Conservation (phyloP, 169 alveolate species). For the Plasmodium berghei region DNA sequence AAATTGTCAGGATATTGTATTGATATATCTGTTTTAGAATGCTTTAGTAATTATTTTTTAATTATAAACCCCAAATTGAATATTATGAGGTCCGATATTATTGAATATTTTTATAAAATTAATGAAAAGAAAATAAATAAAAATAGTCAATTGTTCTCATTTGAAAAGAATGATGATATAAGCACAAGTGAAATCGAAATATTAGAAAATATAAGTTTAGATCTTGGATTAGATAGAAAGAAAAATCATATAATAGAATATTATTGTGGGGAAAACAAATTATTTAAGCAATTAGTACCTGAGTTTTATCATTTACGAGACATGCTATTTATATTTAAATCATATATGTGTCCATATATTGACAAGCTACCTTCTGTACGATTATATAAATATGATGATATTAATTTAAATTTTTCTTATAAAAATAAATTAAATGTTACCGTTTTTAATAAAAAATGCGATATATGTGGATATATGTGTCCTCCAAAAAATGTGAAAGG, state of each 20-base stretch:
- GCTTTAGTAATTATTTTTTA: slow-evolving; percentile 68
- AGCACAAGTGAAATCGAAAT: slow-evolving; percentile 71
- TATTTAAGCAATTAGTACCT: slow-evolving; percentile 65
- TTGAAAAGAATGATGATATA: slow-evolving; percentile 74
- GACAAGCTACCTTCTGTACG: slow-evolving; percentile 67
- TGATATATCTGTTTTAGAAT: slow-evolving; percentile 72
- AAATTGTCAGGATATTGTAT: slow-evolving; percentile 73
- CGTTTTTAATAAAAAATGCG: slow-evolving; percentile 59
- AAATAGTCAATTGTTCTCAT: slow-evolving; percentile 58
- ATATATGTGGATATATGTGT: slow-evolving; percentile 71
- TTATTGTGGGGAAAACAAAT: slow-evolving; percentile 64
- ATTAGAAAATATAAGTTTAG: slow-evolving; percentile 72
- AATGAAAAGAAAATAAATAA: slow-evolving; percentile 67
- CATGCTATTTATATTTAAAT: slow-evolving; percentile 70
- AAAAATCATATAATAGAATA: slow-evolving; percentile 66
- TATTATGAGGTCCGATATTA: slow-evolving; percentile 69
- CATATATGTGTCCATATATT: slow-evolving; percentile 76
- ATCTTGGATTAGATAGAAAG: slow-evolving; percentile 61
- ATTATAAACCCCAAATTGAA: slow-evolving; percentile 67
- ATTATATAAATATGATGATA: slow-evolving; percentile 64
- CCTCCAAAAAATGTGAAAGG: slow-evolving; percentile 78
- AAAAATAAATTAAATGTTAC: slow-evolving; percentile 59
- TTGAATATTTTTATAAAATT: slow-evolving; percentile 75
- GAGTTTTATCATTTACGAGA: slow-evolving; percentile 76
- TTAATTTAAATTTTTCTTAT: slow-evolving; percentile 46